phyloP scores from a whole-genome alignment of 2,329 filamentous ascomycete species.

The Massarina eburnea region DNA sequence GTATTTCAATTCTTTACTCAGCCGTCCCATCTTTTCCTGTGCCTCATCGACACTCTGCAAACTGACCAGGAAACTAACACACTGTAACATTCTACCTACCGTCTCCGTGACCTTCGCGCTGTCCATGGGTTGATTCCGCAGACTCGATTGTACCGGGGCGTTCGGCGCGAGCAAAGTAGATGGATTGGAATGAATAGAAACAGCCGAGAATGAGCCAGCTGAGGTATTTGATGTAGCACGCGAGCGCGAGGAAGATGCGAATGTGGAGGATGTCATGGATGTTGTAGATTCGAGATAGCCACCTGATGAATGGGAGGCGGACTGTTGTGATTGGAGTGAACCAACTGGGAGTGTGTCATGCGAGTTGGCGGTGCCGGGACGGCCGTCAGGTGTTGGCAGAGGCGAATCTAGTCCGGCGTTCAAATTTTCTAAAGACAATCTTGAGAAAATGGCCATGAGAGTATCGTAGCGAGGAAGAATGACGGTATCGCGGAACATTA shows the following conservation, averaged over 20 bases:
- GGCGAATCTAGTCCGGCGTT: slow-evolving; percentile 47
- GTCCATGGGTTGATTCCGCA: slow-evolving; percentile 41
- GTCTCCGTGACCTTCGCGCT: slow-evolving; percentile 87
- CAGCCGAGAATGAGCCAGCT: slow-evolving; percentile 49
- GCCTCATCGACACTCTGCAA: slow-evolving; percentile 72
- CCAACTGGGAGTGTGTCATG: slow-evolving; percentile 50
- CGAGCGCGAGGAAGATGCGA: slow-evolving; percentile 59
- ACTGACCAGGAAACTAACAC: slow-evolving; percentile 84
- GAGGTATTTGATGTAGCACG: slow-evolving; percentile 84
- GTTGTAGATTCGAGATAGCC: slow-evolving; percentile 73
- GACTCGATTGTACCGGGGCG: slow-evolving; percentile 19
- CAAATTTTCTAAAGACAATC: slow-evolving; percentile 79
- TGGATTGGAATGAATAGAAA: slow-evolving; percentile 40
- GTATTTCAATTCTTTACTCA: slow-evolving; percentile 86
- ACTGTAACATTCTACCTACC: slow-evolving; percentile 93
- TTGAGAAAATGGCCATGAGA: slow-evolving; percentile 86
- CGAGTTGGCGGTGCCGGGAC: slow-evolving; percentile 37
- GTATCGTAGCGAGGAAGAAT: slow-evolving; percentile 87
- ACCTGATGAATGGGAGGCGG: slow-evolving; percentile 70
- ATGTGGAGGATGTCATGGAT: slow-evolving; percentile 53
- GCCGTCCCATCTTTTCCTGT: slow-evolving; percentile 76
- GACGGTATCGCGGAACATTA: slow-evolving; percentile 84
- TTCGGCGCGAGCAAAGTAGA: slow-evolving; percentile 21
- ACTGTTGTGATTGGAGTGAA: slow-evolving; percentile 62
- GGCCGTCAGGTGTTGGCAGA: slow-evolving; percentile 25